phyloP scores from a whole-genome alignment of 768 basidiomycete genomes.

The Strobilomyces echinocephalus region DNA sequence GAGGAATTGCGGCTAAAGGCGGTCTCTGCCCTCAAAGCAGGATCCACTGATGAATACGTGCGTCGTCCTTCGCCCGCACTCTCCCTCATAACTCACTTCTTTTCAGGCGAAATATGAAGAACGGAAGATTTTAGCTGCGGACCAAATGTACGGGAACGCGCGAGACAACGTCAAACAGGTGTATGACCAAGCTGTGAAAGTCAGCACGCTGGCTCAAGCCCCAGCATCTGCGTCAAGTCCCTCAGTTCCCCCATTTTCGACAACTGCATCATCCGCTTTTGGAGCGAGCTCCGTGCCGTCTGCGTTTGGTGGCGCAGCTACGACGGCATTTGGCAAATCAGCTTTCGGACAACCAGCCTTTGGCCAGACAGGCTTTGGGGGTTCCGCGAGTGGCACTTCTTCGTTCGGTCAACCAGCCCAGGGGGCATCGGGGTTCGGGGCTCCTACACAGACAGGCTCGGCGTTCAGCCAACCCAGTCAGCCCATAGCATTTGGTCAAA shows the following conservation, averaged over 20 bases:
- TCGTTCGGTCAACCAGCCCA: slow-evolving; percentile 27
- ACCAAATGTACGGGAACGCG: slow-evolving; percentile 45
- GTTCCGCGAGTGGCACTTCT: slow-evolving; percentile 10
- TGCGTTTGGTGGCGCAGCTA: slow-evolving; percentile 30
- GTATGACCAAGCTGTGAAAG: slow-evolving; percentile 49
- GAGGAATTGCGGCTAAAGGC: slow-evolving; percentile 78
- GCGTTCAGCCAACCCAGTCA: slow-evolving; percentile 37
- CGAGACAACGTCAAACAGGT: slow-evolving; percentile 45
- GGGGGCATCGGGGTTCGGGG: slow-evolving; percentile 34
- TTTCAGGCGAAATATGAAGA: slow-evolving; percentile 55
- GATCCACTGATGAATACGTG: slow-evolving; percentile 65
- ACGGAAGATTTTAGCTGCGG: slow-evolving; percentile 49
- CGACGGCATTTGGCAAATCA: slow-evolving; percentile 21
- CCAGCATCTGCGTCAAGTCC: slow-evolving; percentile 6
- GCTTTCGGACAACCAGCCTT: slow-evolving; percentile 39
- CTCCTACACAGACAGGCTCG: slow-evolving; percentile 30
- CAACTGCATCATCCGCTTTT: slow-evolving; percentile 37
- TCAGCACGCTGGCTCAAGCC: slow-evolving; percentile 29
- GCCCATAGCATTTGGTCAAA: slow-evolving; percentile 33
- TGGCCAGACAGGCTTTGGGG: slow-evolving; percentile 33
- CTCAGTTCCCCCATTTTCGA: slow-evolving; percentile 19
- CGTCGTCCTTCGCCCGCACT: slow-evolving; percentile 23
- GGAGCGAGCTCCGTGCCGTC: slow-evolving; percentile 28
- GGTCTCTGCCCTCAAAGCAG: slow-evolving; percentile 47
- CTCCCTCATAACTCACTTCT: slow-evolving; percentile 1